These are phyloP conservation scores for Leucocoprinus birnbaumii DNA, from an alignment of 768 basidiomycete species.

Conservation along the genomic window DNA sequence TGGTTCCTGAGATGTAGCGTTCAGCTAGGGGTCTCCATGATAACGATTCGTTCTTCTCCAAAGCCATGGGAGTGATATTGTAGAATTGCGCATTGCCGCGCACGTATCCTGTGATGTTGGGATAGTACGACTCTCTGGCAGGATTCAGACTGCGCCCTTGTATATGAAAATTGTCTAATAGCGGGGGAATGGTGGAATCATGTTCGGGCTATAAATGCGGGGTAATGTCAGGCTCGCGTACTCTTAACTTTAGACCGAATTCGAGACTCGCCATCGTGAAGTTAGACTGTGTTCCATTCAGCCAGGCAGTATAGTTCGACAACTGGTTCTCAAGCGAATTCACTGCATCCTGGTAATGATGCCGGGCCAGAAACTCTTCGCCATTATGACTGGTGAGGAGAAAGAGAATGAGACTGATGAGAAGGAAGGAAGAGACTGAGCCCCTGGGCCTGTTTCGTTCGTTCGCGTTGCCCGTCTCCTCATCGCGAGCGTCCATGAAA, in stretches of 20 bases:
- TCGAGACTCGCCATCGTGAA: slow-evolving; percentile 55
- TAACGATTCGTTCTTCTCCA: slow-evolving; percentile 33
- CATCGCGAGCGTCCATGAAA: slow-evolving; percentile 31
- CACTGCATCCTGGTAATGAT: slow-evolving; percentile 67
- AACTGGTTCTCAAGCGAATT: slow-evolving; percentile 54
- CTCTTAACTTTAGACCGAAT: slow-evolving; percentile 4
- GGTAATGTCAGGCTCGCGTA: slow-evolving; percentile 20
- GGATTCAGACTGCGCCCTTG: slow-evolving; percentile 43
- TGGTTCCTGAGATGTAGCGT: slow-evolving; percentile 45
- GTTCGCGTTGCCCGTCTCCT: slow-evolving; percentile 34
- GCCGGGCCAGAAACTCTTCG: slow-evolving; percentile 62
- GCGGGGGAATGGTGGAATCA: slow-evolving; percentile 37
- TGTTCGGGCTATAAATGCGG: slow-evolving; percentile 39
- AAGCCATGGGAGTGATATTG: slow-evolving; percentile 56
- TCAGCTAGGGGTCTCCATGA: slow-evolving; percentile 53
- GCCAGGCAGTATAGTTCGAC: slow-evolving; percentile 75
- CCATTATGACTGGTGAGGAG: slow-evolving; percentile 75
- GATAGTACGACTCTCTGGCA: slow-evolving; percentile 54
- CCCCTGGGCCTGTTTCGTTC: slow-evolving; percentile 38
- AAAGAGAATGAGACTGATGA: slow-evolving; percentile 73
- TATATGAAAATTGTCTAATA: slow-evolving; percentile 49
- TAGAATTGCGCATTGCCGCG: slow-evolving; percentile 58
- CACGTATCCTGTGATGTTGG: slow-evolving; percentile 78
- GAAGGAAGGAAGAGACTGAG: slow-evolving; percentile 70
- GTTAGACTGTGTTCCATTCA: slow-evolving; percentile 63